Base-by-base conservation (phyloP, 305 asterid species). In the Plantago coronopus region DNA sequence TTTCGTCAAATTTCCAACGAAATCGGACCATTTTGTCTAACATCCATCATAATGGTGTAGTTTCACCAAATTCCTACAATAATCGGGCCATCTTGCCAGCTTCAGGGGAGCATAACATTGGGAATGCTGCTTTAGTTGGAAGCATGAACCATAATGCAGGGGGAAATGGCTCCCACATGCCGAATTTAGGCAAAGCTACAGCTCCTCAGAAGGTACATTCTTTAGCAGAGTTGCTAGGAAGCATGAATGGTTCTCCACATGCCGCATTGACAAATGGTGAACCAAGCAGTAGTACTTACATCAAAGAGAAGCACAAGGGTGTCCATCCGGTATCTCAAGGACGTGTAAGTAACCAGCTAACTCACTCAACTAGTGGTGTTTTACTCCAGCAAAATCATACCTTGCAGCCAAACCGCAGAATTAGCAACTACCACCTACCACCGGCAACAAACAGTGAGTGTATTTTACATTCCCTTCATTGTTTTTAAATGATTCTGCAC, bases 361-460 rank as follows among this genome's bases (percentile, higher is more conserved):
- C 65, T 47, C 64, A 57, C 49, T 22, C 62, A 31, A 34, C 62
- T 48, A 68, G 58, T 50, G 72, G 70, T 65, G 69, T 69, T 5
- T 40, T 54, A 49, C 56, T 55, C 65, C 67, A 67, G 49, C 80
- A 61, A 71, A 65, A 57, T 47, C 74, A 40, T 53, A 25, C 37
- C 43, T 66, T 50, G 51, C 67, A 45, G 55, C 46, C 66, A 66
- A 53, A 60, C 53, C 53, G 58, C 48, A 73, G 65, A 10, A 56
- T 20, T 65, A 65, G 73, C 64, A 54, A 73, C 67, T 72, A 74
- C 83, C 66, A 63, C 77, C 76, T 65, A 61, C 83, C 60, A 51
- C 69, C 65, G 49, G 63, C 48, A 48, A 62, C 75, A 40, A 72
- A 50, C 58, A 60, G 89, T 78, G 63, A 83, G 95, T 84, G 16